These are phyloP conservation scores for Russula sp. DNA, from an alignment of 768 basidiomycete species.

Conservation along the genomic window DNA sequence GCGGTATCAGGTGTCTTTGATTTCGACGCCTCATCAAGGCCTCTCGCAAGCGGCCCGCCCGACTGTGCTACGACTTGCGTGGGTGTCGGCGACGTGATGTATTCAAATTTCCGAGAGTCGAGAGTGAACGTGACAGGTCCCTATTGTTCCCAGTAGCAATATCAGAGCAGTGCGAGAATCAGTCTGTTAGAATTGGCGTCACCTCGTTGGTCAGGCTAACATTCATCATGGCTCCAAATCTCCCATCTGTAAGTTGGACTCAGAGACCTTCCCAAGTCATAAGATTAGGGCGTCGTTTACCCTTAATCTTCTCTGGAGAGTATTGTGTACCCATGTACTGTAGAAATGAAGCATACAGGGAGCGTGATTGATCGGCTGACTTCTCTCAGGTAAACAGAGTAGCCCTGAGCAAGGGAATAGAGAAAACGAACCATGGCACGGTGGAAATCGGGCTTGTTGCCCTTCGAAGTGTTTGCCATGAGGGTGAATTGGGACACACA, in stretches of 20 bases:
- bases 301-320: conserved; percentile 71
- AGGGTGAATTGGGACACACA: conserved; percentile 96
- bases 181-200: conserved; percentile 23
- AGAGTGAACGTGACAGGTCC: conserved; percentile 83
- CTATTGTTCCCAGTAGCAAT: conserved; percentile 32
- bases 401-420: not conserved
- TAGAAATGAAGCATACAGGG: conserved; percentile 68
- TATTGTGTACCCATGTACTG: conserved; percentile 61
- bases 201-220: conserved; percentile 87
- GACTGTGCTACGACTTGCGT: not conserved
- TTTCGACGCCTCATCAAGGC: not conserved
- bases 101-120: conserved; percentile 76
- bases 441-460: conserved; percentile 90
- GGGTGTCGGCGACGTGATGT: conserved; percentile 31
- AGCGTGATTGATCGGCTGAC: conserved; percentile 60
- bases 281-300: conserved; percentile 35
- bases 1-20: not conserved
- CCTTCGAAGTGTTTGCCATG: conserved; percentile 80
- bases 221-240: conserved; percentile 95
- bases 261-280: conserved; percentile 15
- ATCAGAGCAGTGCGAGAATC: conserved; percentile 15
- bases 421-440: conserved; percentile 66
- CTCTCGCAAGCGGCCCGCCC: not conserved
- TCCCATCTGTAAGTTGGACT: conserved; percentile 56
- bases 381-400: conserved; percentile 29